Conservation (phyloP, 768 basidiomycete genomes). For the Suillus cothurnatus region DNA sequence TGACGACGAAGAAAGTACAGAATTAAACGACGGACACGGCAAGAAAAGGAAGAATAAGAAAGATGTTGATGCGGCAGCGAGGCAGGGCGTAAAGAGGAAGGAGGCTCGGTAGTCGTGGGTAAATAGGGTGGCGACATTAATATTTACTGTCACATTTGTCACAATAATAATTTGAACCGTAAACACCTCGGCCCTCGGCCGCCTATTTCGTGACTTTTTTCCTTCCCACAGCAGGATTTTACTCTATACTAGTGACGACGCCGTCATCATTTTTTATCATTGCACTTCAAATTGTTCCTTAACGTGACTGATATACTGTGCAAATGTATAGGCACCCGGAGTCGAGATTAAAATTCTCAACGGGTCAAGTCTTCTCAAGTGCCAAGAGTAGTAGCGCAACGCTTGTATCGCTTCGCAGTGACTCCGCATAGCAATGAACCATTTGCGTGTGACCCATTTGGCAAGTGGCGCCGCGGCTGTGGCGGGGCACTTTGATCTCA, state of each 20-base stretch:
- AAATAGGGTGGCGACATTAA: conserved; percentile 19
- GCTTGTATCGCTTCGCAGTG: neutral
- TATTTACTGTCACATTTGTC: conserved; percentile 30
- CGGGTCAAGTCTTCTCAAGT: neutral
- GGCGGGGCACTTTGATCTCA: neutral
- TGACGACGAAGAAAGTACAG: conserved; percentile 24
- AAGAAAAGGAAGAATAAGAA: conserved; percentile 33
- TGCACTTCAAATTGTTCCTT: neutral
- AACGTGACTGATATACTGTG: neutral
- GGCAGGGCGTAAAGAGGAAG: conserved; percentile 17
- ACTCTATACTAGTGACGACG: neutral
- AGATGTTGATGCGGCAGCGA: conserved; percentile 24
- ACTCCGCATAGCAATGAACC: neutral
- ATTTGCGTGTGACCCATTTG: conserved; percentile 8
- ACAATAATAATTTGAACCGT: conserved; percentile 17
- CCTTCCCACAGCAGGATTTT: conserved; percentile 11
- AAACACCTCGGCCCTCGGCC: conserved; percentile 16
- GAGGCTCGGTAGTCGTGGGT: conserved; percentile 33
- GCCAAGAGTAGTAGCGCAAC: neutral
- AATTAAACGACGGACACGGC: conserved; percentile 22
- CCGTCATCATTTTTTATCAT: conserved; percentile 1
- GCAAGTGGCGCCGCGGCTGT: conserved; percentile 8
- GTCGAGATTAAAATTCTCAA: neutral
- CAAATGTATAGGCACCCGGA: neutral
- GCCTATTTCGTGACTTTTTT: conserved; percentile 18